Percentiles rank a stretch among this genome's conserved stretches.
phyloP scores from a whole-genome alignment of 1,284 basidiomycete genomes.

The Takashimella tepidaria region DNA sequence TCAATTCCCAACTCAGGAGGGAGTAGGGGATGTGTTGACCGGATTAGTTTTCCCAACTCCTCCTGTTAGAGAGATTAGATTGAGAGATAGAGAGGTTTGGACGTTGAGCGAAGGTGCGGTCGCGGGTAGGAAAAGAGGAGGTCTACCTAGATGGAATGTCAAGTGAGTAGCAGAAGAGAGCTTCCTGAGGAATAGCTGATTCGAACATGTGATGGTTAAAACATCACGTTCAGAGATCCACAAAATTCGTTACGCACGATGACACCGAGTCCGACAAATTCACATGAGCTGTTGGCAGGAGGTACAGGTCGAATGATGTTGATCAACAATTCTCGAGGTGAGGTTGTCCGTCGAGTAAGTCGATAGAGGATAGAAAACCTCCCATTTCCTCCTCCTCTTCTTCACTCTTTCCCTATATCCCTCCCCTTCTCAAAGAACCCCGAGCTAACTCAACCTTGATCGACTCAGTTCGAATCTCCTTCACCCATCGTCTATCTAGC shows the following conservation, averaged over 20 bases:
- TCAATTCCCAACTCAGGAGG: constrained; percentile 59
- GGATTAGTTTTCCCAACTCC: constrained; percentile 15
- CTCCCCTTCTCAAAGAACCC: too few relatives aligned
- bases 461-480: constrained; percentile 31
- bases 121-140: constrained; percentile 44
- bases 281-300: constrained; percentile 59
- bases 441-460: constrained; percentile 45
- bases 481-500: constrained; percentile 41
- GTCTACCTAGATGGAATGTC: constrained; percentile 45
- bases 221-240: constrained; percentile 25
- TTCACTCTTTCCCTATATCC: constrained; percentile 51
- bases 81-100: constrained; percentile 68
- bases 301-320: constrained; percentile 58
- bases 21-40: constrained; percentile 53
- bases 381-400: neutral
- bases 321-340: constrained; percentile 70
- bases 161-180: constrained; percentile 21
- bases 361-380: neutral
- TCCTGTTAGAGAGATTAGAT: constrained; percentile 62
- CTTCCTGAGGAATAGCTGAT: neutral
- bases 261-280: constrained; percentile 47
- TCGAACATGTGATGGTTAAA: neutral
- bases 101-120: constrained; percentile 46
- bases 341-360: constrained; percentile 57
- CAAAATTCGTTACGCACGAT: constrained; percentile 43